Conservation (phyloP, 2,329 filamentous ascomycete genomes). For the Aspergillus tanneri region DNA sequence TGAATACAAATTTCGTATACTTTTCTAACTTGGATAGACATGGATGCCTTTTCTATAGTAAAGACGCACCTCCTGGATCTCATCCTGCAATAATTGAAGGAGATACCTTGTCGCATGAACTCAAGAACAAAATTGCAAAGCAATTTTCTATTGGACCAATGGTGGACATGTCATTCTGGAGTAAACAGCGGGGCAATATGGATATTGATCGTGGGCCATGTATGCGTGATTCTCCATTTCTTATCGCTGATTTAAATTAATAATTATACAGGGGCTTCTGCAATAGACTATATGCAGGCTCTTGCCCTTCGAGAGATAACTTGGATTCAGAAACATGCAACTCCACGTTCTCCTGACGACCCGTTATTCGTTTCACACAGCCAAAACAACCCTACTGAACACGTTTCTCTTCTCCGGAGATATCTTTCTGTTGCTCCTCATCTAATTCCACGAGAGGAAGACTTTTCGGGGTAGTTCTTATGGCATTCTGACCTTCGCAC, state of each 20-base stretch:
- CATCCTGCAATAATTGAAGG: slow-evolving; percentile 28
- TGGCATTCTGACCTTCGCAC: slow-evolving; percentile 44
- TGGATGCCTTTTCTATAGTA: slow-evolving; percentile 40
- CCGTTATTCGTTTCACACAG: slow-evolving; percentile 23
- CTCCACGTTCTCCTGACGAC: slow-evolving; percentile 21
- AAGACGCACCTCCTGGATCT: slow-evolving; percentile 32
- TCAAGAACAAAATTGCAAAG: slow-evolving; percentile 32
- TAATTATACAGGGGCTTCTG: slow-evolving; percentile 29
- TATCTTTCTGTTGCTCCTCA: slow-evolving; percentile 33
- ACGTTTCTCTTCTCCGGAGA: slow-evolving; percentile 35
- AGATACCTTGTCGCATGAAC: slow-evolving; percentile 23
- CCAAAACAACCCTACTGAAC: slow-evolving; percentile 30
- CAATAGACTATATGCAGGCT: slow-evolving; percentile 33
- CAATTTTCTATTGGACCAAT: slow-evolving; percentile 42
- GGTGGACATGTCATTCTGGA: slow-evolving; percentile 37
- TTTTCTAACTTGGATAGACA: slow-evolving; percentile 26
- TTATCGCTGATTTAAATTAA: slow-evolving; percentile 8
- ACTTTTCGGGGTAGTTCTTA: too few species aligned
- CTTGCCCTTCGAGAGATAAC: slow-evolving; percentile 35
- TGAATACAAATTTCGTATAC: too few species aligned
- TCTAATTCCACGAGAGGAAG: slow-evolving; percentile 32
- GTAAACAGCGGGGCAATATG: slow-evolving; percentile 34
- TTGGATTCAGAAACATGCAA: slow-evolving; percentile 34
- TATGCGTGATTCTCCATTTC: slow-evolving; percentile 21
- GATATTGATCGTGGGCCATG: slow-evolving; percentile 43